phyloP scores from a whole-genome alignment of 2,329 filamentous ascomycete genomes.

The Sporothrix variecibatus region DNA sequence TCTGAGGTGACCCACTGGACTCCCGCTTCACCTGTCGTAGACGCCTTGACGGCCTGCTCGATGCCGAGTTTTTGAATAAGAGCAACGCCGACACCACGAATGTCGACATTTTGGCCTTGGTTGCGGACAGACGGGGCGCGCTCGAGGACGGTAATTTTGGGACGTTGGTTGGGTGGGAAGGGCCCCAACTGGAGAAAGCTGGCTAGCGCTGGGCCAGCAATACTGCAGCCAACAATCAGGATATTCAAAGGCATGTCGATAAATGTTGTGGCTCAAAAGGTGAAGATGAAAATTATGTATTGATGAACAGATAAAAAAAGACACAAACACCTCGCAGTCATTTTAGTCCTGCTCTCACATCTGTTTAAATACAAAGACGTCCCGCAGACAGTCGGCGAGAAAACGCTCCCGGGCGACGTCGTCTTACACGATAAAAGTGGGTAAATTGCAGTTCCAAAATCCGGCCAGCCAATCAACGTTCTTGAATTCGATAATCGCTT shows the following conservation, averaged over 20 bases:
- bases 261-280: neutral
- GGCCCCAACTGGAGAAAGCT: constrained; percentile 41
- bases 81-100: constrained; percentile 46
- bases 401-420: neutral
- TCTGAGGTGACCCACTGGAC: constrained; percentile 40
- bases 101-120: constrained; percentile 49
- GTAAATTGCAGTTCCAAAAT: neutral
- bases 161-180: neutral
- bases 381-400: neutral
- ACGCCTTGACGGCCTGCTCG: constrained; percentile 39
- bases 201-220: constrained; percentile 48
- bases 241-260: constrained; percentile 33
- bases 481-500: no score
- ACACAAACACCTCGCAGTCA: no score
- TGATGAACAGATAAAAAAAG: neutral
- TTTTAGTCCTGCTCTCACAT: neutral
- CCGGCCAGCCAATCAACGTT: neutral
- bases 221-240: constrained; percentile 51
- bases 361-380: neutral
- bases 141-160: constrained; percentile 47
- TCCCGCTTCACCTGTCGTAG: constrained; percentile 18
- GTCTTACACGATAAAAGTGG: constrained; percentile 5
- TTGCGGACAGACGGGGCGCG: constrained; percentile 42
- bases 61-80: constrained; percentile 46
- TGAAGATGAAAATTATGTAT: no score